A percentile compares a stretch with the other conserved stretches of the same genome.
phyloP scores from a whole-genome alignment of 257 asterid species.

The Plantago ovata region DNA sequence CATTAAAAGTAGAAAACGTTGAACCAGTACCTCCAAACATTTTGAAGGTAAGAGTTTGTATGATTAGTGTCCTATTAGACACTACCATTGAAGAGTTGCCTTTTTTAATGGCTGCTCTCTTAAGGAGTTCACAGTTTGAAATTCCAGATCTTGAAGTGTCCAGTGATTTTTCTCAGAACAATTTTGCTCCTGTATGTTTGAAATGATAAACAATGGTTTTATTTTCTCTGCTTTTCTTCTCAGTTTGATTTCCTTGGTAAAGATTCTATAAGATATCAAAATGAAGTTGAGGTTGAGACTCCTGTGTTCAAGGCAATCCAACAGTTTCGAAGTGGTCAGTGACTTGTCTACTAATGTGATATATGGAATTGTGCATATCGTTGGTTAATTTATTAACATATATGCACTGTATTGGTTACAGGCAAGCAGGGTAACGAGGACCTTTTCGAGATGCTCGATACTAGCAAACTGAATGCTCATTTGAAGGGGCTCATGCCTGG shows the following conservation, averaged over 20 bases:
- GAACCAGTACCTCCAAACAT: constrained; percentile 88
- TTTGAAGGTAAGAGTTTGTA: constrained; percentile 57
- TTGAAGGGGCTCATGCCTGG: constrained; percentile 98
- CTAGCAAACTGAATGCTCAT: constrained; percentile 93
- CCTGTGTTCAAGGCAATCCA: constrained; percentile 90
- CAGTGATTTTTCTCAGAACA: not conserved
- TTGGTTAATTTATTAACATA: constrained; percentile 18
- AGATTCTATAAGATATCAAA: constrained; percentile 92
- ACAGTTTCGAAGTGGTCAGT: constrained; percentile 82
- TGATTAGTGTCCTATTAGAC: not conserved
- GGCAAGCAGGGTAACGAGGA: constrained; percentile 79
- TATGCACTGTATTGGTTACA: constrained; percentile 26
- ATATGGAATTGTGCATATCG: constrained; percentile 1
- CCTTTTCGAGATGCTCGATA: constrained; percentile 83
- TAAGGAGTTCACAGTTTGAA: constrained; percentile 4
- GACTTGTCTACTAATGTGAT: constrained; percentile 18
- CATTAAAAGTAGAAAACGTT: constrained; percentile 91
- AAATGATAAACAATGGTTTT: constrained; percentile 13
- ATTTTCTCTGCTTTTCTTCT: constrained; percentile 24
- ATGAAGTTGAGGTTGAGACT: constrained; percentile 69
- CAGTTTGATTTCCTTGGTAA: constrained; percentile 99
- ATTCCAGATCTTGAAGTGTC: constrained; percentile 14
- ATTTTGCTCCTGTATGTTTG: constrained; percentile 12
- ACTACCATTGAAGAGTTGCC: constrained; percentile 16
- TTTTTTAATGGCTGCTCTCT: constrained; percentile 18